Evolutionary conservation across 2,329 filamentous ascomycete genomes (phyloP), one percentile per base, ranked within the genome.

Genomic region (Hypoxylon sp.): DNA sequence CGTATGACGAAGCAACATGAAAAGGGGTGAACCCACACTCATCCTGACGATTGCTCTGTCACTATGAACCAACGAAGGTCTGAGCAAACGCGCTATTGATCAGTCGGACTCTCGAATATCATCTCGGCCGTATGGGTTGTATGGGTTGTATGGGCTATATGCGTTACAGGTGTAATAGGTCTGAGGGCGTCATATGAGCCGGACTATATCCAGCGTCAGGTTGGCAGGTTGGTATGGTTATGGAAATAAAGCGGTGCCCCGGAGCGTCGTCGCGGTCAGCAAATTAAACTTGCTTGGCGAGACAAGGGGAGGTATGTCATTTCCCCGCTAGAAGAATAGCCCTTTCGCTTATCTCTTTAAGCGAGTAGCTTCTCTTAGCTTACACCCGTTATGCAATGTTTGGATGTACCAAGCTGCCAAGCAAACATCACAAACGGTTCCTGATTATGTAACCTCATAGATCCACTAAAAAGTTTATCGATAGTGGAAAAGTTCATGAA

Each of bases 71-170:
- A 68, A 64, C 64, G 56, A 49, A 65, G 61, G 61, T 64, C 53
- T 68, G 49, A 67, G 65, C 67, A 70, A 68, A 71, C 61, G 66
- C 62, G 64, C 64, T 71, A 70, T 50, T 70, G 67, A 48, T 62
- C 30, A 64, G 60, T 68, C 26, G 57, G 36, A 55, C 16, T 44
- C 46, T 54, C 52, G 36, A 54, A 65, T 71, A 72, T 30, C 73
- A 75, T 75, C 58, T 73, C 71, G 71, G 68, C 61, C 51, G 38
- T 38, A 33, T n/a, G n/a, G n/a, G n/a, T n/a, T n/a, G n/a, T n/a
- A n/a, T n/a, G n/a, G n/a, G n/a, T n/a, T n/a, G n/a, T n/a, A n/a
- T n/a, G n/a, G n/a, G n/a, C n/a, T n/a, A n/a, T n/a, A n/a, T 22
- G 30, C 26, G 45, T 45, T 61, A 14, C 32, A 32, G 4, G 26